Evolutionary conservation across 2,329 filamentous ascomycete species (phyloP), one percentile per base, ranked within the genome.

Genomic region (Hypomyces perniciosus): DNA sequence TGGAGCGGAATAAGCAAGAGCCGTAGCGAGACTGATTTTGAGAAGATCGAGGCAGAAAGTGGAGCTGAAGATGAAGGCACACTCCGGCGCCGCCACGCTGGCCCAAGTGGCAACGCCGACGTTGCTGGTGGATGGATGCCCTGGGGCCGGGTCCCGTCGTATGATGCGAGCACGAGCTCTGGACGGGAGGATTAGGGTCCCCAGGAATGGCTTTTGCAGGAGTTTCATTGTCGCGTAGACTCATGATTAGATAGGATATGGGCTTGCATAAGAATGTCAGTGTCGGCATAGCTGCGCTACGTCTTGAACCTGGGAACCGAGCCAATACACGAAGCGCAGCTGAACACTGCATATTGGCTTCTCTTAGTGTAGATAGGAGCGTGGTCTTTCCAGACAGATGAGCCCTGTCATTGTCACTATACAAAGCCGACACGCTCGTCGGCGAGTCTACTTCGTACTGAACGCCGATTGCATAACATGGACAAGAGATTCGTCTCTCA

Each of bases 1-100:
- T 68, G 68, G 60, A 79, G 77, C 54, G 81, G 74, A 3, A 70
- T 95, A 61, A 85, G 81, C 60, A 92, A 92, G 72, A 92, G 88
- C 63, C 83, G 84, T 56, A 95, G 88, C 66, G 90, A 96, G 65
- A 81, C 80, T 20, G 92, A 95, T 60, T 96, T 96, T 63, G 90
- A 95, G 63, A 88, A 89, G 65, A 88, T 95, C 58, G 87, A 93
- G 55, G 83, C 84, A 33, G 86, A 91, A 63, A 85, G 83, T 61
- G 78, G 77, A 8, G 72, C 72, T 28, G 83, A 81, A 62, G 79
- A 80, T 42, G 74, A 72, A 31, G 73, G 60, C 8, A 61, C 60
- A 13, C 61, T 70, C 28, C 63, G 67, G 49, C 63, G 63, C 54
- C 67, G 65, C 46, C 56, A 67, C 28, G 56, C 59, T 26, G 56